These are phyloP conservation scores for Starmerella gropengiesseri DNA, from an alignment of 805 yeast genomes.

Conservation along the genomic window DNA sequence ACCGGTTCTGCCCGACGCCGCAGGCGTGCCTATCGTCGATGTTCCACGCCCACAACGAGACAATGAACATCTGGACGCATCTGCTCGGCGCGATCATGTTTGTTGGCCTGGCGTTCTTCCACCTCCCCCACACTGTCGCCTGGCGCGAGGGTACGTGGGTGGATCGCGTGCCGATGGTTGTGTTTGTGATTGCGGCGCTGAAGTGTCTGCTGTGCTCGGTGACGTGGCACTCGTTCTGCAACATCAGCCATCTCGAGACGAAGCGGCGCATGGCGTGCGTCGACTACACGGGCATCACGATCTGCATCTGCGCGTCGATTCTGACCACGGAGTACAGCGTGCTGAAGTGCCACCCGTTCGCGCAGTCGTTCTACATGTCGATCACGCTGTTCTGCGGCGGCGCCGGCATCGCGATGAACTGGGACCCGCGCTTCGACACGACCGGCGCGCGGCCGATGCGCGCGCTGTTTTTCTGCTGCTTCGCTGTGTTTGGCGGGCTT, in stretches of 20 bases:
- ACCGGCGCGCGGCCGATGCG: slow-evolving; percentile 76
- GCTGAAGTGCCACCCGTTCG: slow-evolving; percentile 46
- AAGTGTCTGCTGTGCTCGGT: slow-evolving; percentile 71
- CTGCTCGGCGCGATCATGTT: slow-evolving; percentile 54
- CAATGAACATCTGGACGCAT: slow-evolving; percentile 92
- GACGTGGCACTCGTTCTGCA: slow-evolving; percentile 84
- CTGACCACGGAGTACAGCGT: slow-evolving; percentile 76
- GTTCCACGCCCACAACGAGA: slow-evolving; percentile 66
- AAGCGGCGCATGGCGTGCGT: slow-evolving; percentile 80
- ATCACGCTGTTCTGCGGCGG: slow-evolving; percentile 58
- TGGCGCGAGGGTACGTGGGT: slow-evolving; percentile 35
- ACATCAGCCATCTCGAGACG: slow-evolving; percentile 51
- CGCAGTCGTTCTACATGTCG: slow-evolving; percentile 42
- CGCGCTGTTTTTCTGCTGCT: slow-evolving; percentile 65
- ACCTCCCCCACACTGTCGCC: slow-evolving; percentile 51
- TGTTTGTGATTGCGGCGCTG: slow-evolving; percentile 61
- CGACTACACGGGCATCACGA: slow-evolving; percentile 89
- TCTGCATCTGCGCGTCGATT: slow-evolving; percentile 79
- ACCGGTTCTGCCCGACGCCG: slow-evolving; percentile 65
- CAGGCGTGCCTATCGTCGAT: slow-evolving; percentile 49
- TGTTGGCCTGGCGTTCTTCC: slow-evolving; percentile 44
- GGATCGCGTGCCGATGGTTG: slow-evolving; percentile 45
- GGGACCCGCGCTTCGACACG: slow-evolving; percentile 85
- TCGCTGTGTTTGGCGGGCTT: slow-evolving; percentile 64
- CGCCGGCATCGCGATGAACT: slow-evolving; percentile 66